These are phyloP conservation scores for Russula brevipes DNA, from an alignment of 768 basidiomycete species.

Conservation along the genomic window DNA sequence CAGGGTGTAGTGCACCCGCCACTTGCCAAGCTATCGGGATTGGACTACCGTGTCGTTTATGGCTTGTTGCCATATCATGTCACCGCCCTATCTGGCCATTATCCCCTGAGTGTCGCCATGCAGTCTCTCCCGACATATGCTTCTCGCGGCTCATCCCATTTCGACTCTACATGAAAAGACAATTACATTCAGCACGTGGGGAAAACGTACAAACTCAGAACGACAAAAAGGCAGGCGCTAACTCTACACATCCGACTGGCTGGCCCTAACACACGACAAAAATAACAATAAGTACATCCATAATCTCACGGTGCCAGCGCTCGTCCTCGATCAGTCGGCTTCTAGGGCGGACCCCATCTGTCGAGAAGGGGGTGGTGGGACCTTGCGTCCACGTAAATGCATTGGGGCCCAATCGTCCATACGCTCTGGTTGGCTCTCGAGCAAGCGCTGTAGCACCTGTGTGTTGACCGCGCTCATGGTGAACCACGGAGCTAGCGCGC, in stretches of 20 bases:
- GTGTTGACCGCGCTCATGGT: conserved; percentile 22
- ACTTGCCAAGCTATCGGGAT: not conserved
- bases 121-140: not conserved
- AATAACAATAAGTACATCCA: conserved; percentile 21
- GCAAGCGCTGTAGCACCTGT: conserved; percentile 10
- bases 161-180: not conserved
- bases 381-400: conserved; percentile 13
- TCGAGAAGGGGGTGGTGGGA: conserved; percentile 11
- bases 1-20: not conserved
- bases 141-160: not conserved
- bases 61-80: not conserved
- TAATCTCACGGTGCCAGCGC: conserved; percentile 5
- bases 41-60: not conserved
- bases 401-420: conserved; percentile 12
- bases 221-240: conserved; percentile 20
- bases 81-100: not conserved
- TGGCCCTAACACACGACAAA: not conserved
- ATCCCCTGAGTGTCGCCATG: not conserved
- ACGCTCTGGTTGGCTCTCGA: conserved; percentile 13
- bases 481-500: conserved; percentile 24
- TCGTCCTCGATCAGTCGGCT: conserved; percentile 3
- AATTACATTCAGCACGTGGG: conserved; percentile 21
- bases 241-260: conserved; percentile 6
- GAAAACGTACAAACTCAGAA: conserved; percentile 16
- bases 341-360: not conserved